Base-by-base conservation (phyloP, 768 basidiomycete species). In the Gloeopeniophorella convolvens region DNA sequence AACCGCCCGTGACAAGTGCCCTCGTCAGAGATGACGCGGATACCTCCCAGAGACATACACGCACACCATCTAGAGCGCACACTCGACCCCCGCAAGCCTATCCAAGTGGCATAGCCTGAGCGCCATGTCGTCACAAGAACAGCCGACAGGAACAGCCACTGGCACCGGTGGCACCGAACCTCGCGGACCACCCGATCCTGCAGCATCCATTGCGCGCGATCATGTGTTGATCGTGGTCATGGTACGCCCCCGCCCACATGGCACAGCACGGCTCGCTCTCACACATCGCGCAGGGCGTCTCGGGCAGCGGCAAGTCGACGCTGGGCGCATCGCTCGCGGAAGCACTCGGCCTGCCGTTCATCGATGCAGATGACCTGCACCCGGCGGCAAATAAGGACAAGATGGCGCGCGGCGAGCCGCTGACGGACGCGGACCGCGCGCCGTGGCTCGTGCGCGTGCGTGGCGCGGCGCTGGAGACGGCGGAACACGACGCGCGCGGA, bases 291-390 rank as follows among this genome's bases (percentile, higher is more conserved):
- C 58, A 85, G 83, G 88, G 88, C 28, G 83, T 87, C 3, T 85
- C 75, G 0, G 83, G 84, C 12, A 80, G 81, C 27, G 84, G 86
- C 7, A 87, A 87, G 62, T 78, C 79, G 24, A 86, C 83, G 18
- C 71, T 92, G 1, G 89, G 85, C 0, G 56, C 55, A 4, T 79
- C 77, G 6, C 69, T 94, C n/a, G 77, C 86, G 6, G 59, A 68
- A 32, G 69, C 71, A 23, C 72, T 90, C 41, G 66, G 65, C n/a
- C 55, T 90, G 52, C 83, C 90, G 1, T 95, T 87, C 68, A 70
- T 91, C 51, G 94, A 97, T 61, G 94, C 86, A 24, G 93, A 96
- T 63, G 82, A 86, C 54, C 73, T 96, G 24, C 94, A 97, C 63
- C 86, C 93, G 0, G 61, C 71, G 20, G 66, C 76, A 11, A 95